Conservation (phyloP, 768 basidiomycete genomes). For the Holtermannia corniformis region DNA sequence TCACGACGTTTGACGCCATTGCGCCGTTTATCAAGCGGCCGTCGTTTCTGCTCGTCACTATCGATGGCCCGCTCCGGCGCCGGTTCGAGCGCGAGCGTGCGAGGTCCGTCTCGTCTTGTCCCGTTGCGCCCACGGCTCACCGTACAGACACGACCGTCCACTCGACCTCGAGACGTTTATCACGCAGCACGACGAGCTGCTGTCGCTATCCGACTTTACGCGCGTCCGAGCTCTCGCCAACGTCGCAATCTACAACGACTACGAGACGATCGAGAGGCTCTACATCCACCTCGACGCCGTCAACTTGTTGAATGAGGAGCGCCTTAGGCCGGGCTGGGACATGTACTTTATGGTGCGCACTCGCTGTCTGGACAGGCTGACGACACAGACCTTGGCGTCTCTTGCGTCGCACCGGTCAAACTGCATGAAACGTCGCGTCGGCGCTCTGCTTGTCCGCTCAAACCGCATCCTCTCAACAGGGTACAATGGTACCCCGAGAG, state of each 20-base stretch:
- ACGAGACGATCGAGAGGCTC: slow-evolving; percentile 41
- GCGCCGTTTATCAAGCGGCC: slow-evolving; percentile 71
- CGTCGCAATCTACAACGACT: slow-evolving; percentile 39
- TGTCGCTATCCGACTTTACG: slow-evolving; percentile 35
- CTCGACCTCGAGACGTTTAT: slow-evolving; percentile 61
- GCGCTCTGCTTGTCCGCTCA: slow-evolving; percentile 77
- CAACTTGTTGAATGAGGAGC: slow-evolving; percentile 60
- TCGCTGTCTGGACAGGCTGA: too few species aligned
- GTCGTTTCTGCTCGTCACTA: slow-evolving; percentile 72
- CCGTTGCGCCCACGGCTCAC: background rate
- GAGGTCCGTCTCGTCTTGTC: slow-evolving; percentile 36
- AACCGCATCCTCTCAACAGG: slow-evolving; percentile 46
- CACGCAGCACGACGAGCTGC: slow-evolving; percentile 55
- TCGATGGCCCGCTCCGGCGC: slow-evolving; percentile 70
- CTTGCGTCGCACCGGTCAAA: slow-evolving; percentile 76
- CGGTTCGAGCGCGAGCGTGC: slow-evolving; percentile 57
- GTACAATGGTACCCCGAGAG: slow-evolving; percentile 93
- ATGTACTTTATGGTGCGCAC: slow-evolving; percentile 83
- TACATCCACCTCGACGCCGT: slow-evolving; percentile 57
- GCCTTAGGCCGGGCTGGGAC: slow-evolving; percentile 85
- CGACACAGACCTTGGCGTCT: slow-evolving; percentile 66
- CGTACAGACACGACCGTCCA: background rate
- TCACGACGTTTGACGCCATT: slow-evolving; percentile 52
- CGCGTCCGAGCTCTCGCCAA: slow-evolving; percentile 28
- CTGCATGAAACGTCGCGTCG: slow-evolving; percentile 95